Evolutionary conservation across 192 early-diverging fungal species (phyloP).

Genomic region (Linnemannia zychae): DNA sequence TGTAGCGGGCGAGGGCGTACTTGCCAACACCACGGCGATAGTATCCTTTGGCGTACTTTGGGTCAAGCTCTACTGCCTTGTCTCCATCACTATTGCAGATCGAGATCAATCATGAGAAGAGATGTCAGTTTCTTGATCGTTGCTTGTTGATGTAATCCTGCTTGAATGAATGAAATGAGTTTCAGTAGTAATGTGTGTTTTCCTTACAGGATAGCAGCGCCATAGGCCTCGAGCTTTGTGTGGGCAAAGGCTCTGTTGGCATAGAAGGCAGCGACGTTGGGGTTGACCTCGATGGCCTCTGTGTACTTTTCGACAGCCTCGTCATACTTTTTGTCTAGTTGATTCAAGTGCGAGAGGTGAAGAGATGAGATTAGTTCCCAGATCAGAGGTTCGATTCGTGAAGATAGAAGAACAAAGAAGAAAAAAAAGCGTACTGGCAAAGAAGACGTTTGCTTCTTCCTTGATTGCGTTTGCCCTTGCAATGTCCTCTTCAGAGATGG

Average conservation of each 20-base stretch:
- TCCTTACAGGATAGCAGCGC: conserved; percentile 73
- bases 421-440: conserved; percentile 60
- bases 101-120: neutral
- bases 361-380: neutral
- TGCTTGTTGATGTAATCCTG: neutral
- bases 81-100: conserved; percentile 77
- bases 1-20: conserved; percentile 88
- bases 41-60: conserved; percentile 91
- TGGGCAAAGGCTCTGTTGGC: conserved; percentile 94
- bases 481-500: conserved; percentile 55
- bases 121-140: neutral
- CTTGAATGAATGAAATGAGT: neutral
- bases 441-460: conserved; percentile 76
- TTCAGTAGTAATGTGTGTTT: neutral
- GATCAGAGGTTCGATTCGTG: neutral
- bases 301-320: conserved; percentile 95
- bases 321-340: conserved; percentile 73
- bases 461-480: conserved; percentile 70
- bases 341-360: neutral
- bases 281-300: conserved; percentile 86
- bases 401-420: neutral
- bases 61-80: conserved; percentile 85
- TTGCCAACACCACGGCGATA: conserved; percentile 93
- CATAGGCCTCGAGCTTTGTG: conserved; percentile 89
- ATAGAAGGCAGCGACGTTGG: conserved; percentile 88